Conservation (phyloP, 2,329 filamentous ascomycete species). For the Epichloe hybrida region DNA sequence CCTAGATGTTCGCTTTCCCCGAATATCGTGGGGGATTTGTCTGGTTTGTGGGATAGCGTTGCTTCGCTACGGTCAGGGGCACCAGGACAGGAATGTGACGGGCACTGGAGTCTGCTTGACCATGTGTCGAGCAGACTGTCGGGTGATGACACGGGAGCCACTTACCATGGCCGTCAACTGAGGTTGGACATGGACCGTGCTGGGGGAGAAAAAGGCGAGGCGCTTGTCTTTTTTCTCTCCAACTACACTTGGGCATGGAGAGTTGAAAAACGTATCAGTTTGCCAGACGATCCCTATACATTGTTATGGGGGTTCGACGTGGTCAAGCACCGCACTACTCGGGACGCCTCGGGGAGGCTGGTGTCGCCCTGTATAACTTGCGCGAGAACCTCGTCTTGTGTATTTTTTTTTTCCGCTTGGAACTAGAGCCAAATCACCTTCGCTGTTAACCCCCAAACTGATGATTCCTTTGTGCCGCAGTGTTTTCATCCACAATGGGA, state of each 20-base stretch:
- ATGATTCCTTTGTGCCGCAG: background rate
- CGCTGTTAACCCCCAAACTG: background rate
- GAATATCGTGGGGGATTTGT: background rate
- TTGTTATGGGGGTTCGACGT: no score
- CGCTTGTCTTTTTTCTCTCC: background rate
- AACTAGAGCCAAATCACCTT: background rate
- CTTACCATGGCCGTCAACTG: background rate
- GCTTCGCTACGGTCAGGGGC: background rate
- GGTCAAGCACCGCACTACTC: background rate
- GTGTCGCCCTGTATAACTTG: background rate
- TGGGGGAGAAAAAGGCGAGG: background rate
- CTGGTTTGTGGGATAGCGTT: background rate
- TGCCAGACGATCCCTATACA: background rate
- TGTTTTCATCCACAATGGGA: background rate
- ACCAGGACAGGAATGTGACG: background rate
- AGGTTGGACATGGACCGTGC: background rate
- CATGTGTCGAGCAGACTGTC: background rate
- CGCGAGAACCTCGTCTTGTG: background rate
- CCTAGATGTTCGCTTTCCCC: constrained; percentile 4
- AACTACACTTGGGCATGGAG: background rate
- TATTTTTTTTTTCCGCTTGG: no score
- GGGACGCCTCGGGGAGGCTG: background rate
- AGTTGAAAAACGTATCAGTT: background rate
- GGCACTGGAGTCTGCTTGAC: constrained; percentile 1
- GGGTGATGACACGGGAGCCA: background rate